Evolutionary conservation across 75 land plant species (phyloP).

Genomic region (Selaginella tamariscina): DNA sequence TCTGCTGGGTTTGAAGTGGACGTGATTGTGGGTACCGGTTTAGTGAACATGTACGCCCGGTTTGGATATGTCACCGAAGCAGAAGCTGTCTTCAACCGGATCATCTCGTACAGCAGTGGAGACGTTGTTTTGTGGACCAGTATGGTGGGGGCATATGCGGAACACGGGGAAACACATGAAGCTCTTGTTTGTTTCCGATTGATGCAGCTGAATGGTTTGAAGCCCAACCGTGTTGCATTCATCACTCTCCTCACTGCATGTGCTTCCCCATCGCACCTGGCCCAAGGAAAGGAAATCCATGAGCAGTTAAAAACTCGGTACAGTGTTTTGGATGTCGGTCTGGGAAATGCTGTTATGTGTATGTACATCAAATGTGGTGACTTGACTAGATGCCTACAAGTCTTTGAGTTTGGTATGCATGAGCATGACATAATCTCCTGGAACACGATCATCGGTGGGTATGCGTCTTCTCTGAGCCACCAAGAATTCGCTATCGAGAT

Average conservation of each 20-base stretch:
- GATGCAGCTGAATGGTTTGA: background rate
- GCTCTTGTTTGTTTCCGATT: background rate
- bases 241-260: background rate
- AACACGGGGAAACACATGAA: background rate
- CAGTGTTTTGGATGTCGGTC: background rate
- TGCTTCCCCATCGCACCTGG: background rate
- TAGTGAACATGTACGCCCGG: background rate
- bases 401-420: background rate
- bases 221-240: background rate
- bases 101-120: background rate
- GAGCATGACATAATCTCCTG: background rate
- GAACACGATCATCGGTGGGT: background rate
- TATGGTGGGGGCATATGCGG: background rate
- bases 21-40: background rate
- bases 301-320: background rate
- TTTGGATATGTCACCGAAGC: background rate
- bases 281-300: background rate
- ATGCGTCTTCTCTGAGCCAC: background rate
- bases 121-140: background rate
- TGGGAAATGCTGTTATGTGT: background rate
- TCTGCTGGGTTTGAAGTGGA: background rate
- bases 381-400: background rate
- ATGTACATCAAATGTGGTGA: background rate
- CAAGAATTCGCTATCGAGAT: background rate
- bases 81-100: background rate